These are phyloP conservation scores for Trypanosoma melophagium DNA, from an alignment of 208 protist genomes.

Conservation along the genomic window DNA sequence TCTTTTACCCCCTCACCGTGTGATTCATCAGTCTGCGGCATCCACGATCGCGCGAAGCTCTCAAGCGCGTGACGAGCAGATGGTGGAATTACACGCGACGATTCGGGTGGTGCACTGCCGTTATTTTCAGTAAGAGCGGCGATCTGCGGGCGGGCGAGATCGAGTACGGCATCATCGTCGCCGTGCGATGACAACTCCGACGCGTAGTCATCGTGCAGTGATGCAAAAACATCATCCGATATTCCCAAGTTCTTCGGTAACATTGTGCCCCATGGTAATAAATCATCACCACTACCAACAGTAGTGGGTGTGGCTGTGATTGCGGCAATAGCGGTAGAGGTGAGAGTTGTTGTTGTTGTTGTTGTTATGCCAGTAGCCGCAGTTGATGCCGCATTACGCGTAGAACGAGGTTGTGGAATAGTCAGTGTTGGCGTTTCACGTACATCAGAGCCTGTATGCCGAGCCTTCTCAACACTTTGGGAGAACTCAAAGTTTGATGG, in stretches of 20 bases:
- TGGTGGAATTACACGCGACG: conserved; percentile 10
- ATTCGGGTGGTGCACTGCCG: not conserved
- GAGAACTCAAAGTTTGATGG: not conserved
- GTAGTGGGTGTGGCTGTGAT: not conserved
- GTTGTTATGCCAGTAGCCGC: not conserved
- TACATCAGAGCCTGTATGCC: not conserved
- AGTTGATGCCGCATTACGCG: not conserved
- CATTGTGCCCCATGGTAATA: no score
- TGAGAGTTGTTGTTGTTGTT: not conserved
- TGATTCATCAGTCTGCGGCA: not conserved
- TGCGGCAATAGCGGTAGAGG: not conserved
- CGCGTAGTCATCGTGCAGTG: not conserved
- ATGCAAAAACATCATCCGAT: not conserved
- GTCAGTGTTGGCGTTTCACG: not conserved
- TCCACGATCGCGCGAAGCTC: conserved; percentile 29
- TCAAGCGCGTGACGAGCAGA: conserved; percentile 15
- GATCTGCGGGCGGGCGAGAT: conserved; percentile 12
- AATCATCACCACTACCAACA: no score
- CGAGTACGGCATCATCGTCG: conserved; percentile 16
- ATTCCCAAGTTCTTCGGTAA: no score
- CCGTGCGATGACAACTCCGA: not conserved
- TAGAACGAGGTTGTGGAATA: conserved; percentile 25
- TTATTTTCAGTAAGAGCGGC: not conserved
- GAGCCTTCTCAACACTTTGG: not conserved
- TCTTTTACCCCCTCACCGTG: not conserved